Evolutionary conservation across 2,329 filamentous ascomycete species (phyloP).

Genomic region (Fusarium domesticum): DNA sequence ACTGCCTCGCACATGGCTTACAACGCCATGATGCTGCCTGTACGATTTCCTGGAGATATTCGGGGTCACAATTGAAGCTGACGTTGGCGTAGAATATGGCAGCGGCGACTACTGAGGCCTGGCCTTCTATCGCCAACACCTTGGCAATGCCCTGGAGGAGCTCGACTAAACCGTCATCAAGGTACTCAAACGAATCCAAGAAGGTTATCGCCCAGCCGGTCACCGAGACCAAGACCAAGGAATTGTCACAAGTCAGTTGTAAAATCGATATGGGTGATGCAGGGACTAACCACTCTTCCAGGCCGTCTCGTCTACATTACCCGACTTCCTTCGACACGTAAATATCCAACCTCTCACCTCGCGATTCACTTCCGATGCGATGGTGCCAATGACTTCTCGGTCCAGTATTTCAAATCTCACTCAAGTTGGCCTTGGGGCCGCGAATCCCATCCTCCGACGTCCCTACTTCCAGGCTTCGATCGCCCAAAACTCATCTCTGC

Average conservation of each 20-base stretch:
- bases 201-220: slow-evolving; percentile 7
- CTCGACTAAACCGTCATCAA: slow-evolving; percentile 9
- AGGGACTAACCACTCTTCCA: slow-evolving; percentile 14
- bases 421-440: slow-evolving; percentile 30
- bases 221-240: slow-evolving; percentile 6
- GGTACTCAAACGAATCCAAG: slow-evolving; percentile 11
- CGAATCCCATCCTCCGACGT: slow-evolving; percentile 29
- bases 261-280: slow-evolving; percentile 4
- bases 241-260: slow-evolving; percentile 19
- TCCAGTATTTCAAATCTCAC: slow-evolving; percentile 24
- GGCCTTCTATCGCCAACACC: slow-evolving; percentile 45
- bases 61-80: slow-evolving; percentile 3
- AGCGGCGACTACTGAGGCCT: slow-evolving; percentile 43
- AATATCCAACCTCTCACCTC: slow-evolving; percentile 10
- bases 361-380: slow-evolving; percentile 5
- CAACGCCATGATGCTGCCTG: slow-evolving; percentile 31
- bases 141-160: slow-evolving; percentile 36
- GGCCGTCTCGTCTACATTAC: slow-evolving; percentile 19
- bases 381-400: slow-evolving; percentile 13
- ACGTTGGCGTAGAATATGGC: slow-evolving; percentile 39
- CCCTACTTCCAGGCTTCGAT: slow-evolving; percentile 25
- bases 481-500: slow-evolving; percentile 18
- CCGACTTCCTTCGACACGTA: slow-evolving; percentile 30
- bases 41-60: slow-evolving; percentile 16
- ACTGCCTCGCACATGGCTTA: slow-evolving; percentile 24